phyloP scores from a whole-genome alignment of 768 basidiomycete species.

The Trametes cingulata region DNA sequence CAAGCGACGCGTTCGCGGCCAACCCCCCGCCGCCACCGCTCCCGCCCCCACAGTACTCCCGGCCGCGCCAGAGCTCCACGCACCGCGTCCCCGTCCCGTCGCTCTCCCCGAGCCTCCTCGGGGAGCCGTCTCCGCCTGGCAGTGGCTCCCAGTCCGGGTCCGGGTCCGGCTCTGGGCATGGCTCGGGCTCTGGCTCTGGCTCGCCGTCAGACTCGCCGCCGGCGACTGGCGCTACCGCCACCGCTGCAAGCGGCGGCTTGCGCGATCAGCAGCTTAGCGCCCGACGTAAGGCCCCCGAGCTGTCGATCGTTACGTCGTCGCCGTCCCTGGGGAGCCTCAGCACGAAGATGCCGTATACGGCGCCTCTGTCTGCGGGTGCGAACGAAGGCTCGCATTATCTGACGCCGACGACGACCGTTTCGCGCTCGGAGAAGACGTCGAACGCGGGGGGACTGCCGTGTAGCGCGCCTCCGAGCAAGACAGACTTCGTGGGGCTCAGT shows the following conservation, averaged over 20 bases:
- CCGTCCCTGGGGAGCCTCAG: constrained; percentile 6
- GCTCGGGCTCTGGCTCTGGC: too few species aligned
- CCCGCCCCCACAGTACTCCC: constrained; percentile 24
- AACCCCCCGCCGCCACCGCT: constrained; percentile 1
- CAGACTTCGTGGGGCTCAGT: constrained; percentile 65
- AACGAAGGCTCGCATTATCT: constrained; percentile 19
- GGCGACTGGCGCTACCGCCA: not conserved
- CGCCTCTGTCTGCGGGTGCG: constrained; percentile 20
- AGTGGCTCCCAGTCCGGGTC: not conserved
- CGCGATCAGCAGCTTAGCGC: constrained; percentile 28
- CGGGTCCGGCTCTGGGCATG: not conserved
- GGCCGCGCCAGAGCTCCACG: constrained; percentile 25
- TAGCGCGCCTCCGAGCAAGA: constrained; percentile 66
- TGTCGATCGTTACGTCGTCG: constrained; percentile 29
- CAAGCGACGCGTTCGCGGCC: constrained; percentile 31
- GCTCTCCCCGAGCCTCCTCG: constrained; percentile 25
- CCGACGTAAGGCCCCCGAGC: constrained; percentile 29
- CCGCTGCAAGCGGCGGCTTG: not conserved
- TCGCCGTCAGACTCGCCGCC: constrained; percentile 25
- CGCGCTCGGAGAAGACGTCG: constrained; percentile 8
- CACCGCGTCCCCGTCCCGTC: constrained; percentile 33
- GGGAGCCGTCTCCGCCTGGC: constrained; percentile 6
- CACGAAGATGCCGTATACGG: constrained; percentile 10
- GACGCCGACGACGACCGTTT: constrained; percentile 24
- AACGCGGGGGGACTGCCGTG: constrained; percentile 30